Percentiles rank a stretch among this genome's conserved stretches.
Evolutionary conservation across 306 rosid genomes (phyloP).

Genomic region (Canavalia ensiformis): DNA sequence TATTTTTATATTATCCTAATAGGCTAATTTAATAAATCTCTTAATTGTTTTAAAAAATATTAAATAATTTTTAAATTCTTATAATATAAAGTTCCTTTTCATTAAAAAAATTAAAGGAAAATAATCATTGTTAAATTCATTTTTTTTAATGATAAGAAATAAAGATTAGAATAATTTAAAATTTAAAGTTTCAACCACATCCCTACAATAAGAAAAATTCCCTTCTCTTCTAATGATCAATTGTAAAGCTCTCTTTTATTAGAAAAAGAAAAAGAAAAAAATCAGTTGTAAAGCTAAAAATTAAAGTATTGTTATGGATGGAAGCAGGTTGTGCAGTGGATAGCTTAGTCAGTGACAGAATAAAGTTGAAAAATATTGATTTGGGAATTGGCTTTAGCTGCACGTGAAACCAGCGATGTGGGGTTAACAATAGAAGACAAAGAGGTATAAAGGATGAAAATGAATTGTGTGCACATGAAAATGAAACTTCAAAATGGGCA

Average conservation of each 20-base stretch:
- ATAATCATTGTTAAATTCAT: neutral
- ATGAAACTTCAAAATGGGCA: constrained; percentile 37
- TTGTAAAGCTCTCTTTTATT: neutral
- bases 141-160: no score
- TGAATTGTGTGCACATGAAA: constrained; percentile 44
- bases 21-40: no score
- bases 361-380: neutral
- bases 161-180: no score
- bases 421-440: constrained; percentile 25
- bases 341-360: constrained; percentile 15
- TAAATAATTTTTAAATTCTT: no score
- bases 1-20: no score
- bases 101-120: neutral
- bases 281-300: no score
- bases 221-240: neutral
- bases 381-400: constrained; percentile 30
- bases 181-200: no score
- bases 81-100: no score
- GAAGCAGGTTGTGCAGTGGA: neutral
- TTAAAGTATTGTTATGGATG: no score
- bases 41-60: no score
- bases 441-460: constrained; percentile 1
- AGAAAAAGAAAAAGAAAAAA: no score
- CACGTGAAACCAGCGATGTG: constrained; percentile 27
- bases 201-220: neutral